Conservation (phyloP, 768 basidiomycete genomes). For the Trichaptum fuscoviolaceum region DNA sequence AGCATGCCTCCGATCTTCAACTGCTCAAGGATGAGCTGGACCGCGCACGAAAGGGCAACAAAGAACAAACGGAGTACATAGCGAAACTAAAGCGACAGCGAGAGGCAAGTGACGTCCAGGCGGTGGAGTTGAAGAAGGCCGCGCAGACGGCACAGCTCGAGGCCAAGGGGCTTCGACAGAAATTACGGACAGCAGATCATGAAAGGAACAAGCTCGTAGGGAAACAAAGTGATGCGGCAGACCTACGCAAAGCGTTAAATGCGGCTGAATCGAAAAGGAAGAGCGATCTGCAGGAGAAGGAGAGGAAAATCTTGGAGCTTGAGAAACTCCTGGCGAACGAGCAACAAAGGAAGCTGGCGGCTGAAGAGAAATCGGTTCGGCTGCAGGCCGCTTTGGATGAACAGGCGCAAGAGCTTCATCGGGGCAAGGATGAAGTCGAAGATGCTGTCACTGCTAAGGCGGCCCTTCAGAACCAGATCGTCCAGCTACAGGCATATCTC, state of each 20-base stretch:
- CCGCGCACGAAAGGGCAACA: conserved; percentile 38
- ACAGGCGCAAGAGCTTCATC: conserved; percentile 33
- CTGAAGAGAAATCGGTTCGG: conserved; percentile 42
- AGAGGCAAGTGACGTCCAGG: conserved; percentile 47
- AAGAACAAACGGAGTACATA: conserved; percentile 47
- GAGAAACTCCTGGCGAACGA: conserved; percentile 48
- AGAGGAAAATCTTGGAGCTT: conserved; percentile 49
- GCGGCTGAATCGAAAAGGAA: conserved; percentile 42
- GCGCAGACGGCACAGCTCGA: conserved; percentile 49
- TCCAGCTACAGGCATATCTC: conserved; percentile 43
- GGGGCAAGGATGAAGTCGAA: conserved; percentile 31
- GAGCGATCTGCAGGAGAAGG: conserved; percentile 52
- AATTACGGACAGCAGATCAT: conserved; percentile 52
- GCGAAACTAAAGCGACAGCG: conserved; percentile 64
- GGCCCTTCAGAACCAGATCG: conserved; percentile 37
- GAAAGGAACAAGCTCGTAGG: conserved; percentile 46
- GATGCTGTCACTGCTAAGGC: conserved; percentile 28
- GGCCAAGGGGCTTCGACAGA: conserved; percentile 55
- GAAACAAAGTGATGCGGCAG: conserved; percentile 48
- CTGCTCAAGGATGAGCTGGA: conserved; percentile 52
- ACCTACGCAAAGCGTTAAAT: conserved; percentile 46
- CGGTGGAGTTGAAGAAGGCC: conserved; percentile 56
- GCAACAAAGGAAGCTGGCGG: conserved; percentile 42
- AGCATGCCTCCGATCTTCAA: conserved; percentile 63
- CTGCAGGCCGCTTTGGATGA: conserved; percentile 30